Conservation (phyloP, 139 green algal genomes). For the Zygnema cylindricum region DNA sequence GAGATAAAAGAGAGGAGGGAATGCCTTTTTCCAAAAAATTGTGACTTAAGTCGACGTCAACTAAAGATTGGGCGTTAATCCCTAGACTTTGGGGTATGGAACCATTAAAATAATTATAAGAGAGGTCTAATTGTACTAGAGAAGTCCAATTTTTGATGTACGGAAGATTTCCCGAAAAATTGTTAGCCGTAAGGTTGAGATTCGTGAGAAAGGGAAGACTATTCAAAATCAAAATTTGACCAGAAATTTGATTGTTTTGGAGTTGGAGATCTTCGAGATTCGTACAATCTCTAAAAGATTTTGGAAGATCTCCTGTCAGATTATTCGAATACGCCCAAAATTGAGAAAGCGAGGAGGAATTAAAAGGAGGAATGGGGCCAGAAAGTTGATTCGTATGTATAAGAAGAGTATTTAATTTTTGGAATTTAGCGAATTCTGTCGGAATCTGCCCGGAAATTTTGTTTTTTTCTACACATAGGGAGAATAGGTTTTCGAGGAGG, state of each 20-base stretch:
- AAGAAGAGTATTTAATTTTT: background rate
- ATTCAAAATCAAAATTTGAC: background rate
- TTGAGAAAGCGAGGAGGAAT: background rate
- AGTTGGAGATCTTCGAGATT: background rate
- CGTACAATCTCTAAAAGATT: background rate
- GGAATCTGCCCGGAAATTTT: background rate
- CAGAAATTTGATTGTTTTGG: background rate
- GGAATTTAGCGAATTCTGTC: background rate
- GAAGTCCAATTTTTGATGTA: background rate
- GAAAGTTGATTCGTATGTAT: background rate
- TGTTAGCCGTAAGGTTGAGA: background rate
- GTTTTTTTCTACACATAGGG: background rate
- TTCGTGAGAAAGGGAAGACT: background rate
- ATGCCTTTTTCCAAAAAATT: background rate
- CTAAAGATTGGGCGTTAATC: background rate
- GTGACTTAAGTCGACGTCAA: background rate
- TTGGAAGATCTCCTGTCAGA: background rate
- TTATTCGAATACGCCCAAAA: background rate
- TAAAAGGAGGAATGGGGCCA: background rate
- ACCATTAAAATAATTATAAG: slow-evolving; percentile 22
- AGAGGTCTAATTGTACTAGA: background rate
- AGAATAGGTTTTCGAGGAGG: background rate
- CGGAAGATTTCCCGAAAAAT: background rate
- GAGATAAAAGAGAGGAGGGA: background rate
- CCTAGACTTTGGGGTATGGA: background rate